Base-by-base conservation (phyloP, 202 grass and related monocot genomes). In the Setaria viridis region DNA sequence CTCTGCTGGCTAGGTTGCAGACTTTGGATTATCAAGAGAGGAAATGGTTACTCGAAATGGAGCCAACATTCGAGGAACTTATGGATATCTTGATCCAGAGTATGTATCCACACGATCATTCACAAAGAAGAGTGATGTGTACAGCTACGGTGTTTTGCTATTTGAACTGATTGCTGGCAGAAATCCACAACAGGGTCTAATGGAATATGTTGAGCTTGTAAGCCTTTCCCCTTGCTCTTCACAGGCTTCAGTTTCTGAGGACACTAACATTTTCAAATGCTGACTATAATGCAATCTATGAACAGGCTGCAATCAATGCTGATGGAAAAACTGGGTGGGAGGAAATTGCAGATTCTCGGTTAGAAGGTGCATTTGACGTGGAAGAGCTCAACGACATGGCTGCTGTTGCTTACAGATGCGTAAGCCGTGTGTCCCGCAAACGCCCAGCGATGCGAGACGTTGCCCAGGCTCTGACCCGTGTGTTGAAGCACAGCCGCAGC, bases 151-250 rank as follows among this genome's bases (percentile, higher is more conserved):
- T 4, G 86, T 99, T 77, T 79, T 99, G 80, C 72, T 99, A 77
- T 94, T 99, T 73, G 91, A 96, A 81, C 87, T 99, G 84, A 91
- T 98, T 57, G 82, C 93, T 70, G 89, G 89, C 25, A 90, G 95
- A 68, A 98, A 92, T 62, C 95, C 95, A 32, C 95, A 95, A 82
- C 95, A 98, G 78, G 95, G 95, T 72, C 90, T 98, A 67, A 98
- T 98, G 93, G 95, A 98, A 88, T 98, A 98, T 77, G 91, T 95
- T 39, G 95, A 98, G 76, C 95, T 98, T 63, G 95, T 98, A 93
- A 98, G 87, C 17, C 16, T 9, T 19, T 2, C 10, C 6, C 59
- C 42, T 70, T 63, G 43, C 30, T 34, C 57, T 78, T 7, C 7
- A 0, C 34, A 46, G 20, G 77, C 53, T 85, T 79, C 46, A 10